Conservation (phyloP, 176 grass and related monocot species). For the Oryza officinalis region DNA sequence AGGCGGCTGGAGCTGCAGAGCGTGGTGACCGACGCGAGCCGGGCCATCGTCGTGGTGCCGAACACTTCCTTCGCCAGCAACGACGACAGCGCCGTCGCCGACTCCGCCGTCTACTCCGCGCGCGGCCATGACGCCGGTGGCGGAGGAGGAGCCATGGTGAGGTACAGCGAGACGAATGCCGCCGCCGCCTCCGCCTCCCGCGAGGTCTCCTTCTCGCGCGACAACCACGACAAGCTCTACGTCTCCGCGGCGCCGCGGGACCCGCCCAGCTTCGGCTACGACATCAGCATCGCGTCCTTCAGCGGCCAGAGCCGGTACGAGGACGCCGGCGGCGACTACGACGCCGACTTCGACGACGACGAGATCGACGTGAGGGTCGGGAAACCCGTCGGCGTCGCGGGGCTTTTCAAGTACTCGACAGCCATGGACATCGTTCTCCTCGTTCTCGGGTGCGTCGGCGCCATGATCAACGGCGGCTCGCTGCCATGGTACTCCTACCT, state of each 20-base stretch:
- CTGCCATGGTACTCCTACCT: constrained; percentile 77
- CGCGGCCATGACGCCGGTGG: neutral
- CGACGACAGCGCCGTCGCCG: constrained; percentile 20
- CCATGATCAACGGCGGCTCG: constrained; percentile 59
- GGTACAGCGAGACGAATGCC: constrained; percentile 1
- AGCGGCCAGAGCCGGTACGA: constrained; percentile 19
- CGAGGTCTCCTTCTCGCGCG: constrained; percentile 56
- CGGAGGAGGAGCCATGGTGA: neutral
- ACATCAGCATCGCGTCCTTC: constrained; percentile 31
- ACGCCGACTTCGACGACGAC: constrained; percentile 10
- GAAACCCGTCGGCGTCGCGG: constrained; percentile 45
- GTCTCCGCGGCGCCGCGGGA: constrained; percentile 1
- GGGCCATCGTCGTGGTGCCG: constrained; percentile 15
- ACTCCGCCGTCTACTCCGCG: neutral
- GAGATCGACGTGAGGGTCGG: constrained; percentile 40
- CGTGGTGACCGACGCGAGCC: constrained; percentile 39
- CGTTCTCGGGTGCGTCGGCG: constrained; percentile 60
- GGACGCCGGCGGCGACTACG: neutral
- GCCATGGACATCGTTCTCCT: constrained; percentile 51
- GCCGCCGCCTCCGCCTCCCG: neutral
- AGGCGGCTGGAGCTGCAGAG: constrained; percentile 68
- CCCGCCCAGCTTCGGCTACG: constrained; percentile 37
- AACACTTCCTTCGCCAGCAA: constrained; percentile 49
- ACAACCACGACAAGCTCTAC: constrained; percentile 52
- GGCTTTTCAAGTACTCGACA: constrained; percentile 66